Evolutionary conservation across 257 asterid species (phyloP), one percentile per base, ranked within the genome.

Genomic region (Solanum piurae): DNA sequence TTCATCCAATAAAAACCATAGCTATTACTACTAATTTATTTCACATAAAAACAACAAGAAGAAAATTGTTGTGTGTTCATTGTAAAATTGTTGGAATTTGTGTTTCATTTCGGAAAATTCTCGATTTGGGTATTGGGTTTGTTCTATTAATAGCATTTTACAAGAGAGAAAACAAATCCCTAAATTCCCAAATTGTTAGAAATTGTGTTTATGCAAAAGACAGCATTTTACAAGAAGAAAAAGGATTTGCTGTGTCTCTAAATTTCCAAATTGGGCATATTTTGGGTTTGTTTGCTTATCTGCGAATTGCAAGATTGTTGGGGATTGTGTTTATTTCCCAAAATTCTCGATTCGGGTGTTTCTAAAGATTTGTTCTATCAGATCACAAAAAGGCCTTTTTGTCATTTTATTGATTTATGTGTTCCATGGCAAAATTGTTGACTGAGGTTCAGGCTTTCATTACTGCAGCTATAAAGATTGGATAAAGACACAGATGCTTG

Each of bases 401-500:
- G 82, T 36, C 52, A 34, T 37, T 21, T 74, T 21, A 34, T 34
- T 34, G 27, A 73, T 73, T 73, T 74, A 23, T 37, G 52, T 37
- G 20, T 37, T 25, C 31, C 9, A 74, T 82, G 71, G 44, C 31
- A 31, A 82, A 21, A 55, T 82, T 20, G 44, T 82, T 49, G 86
- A 82, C 49, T 29, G 86, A 82, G 71, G 86, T 14, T 82, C 29
- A 82, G 10, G 71, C 12, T 76, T 37, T n/a, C 9, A 37, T 74
- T 9, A 21, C 13, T 33, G 23, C 8, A 64, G 33, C 12, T 82
- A 82, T 82, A 82, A 52, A 49, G 69, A 82, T 31, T 49, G 71
- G 86, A 82, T 82, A 82, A 80, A 49, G 71, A 82, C 38, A 79
- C 85, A 82, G 44, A 82, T 82, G 86, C 71, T 82, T 82, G 13